These are phyloP conservation scores for Xylariaceae sp. DNA, from an alignment of 2,329 filamentous ascomycete species.

Conservation along the genomic window DNA sequence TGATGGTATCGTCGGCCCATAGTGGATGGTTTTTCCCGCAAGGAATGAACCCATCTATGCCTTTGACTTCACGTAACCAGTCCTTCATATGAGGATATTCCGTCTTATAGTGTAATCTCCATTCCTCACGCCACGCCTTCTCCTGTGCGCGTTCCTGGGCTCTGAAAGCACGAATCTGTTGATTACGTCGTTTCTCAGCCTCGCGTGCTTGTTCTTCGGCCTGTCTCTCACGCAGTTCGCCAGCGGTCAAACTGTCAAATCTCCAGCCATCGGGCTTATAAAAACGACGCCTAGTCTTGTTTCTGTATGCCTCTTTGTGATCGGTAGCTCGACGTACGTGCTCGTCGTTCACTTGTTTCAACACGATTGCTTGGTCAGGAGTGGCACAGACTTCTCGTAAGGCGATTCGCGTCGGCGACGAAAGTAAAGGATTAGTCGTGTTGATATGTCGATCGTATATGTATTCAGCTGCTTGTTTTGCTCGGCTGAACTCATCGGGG, in stretches of 20 bases:
- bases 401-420: background rate
- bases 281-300: background rate
- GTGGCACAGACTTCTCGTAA: background rate
- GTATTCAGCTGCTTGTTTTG: background rate
- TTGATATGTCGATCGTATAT: background rate
- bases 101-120: background rate
- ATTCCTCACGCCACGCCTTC: background rate
- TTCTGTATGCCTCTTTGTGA: background rate
- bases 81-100: background rate
- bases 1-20: background rate
- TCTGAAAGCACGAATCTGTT: background rate
- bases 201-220: background rate
- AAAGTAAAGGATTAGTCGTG: background rate
- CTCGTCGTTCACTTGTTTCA: background rate
- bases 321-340: background rate
- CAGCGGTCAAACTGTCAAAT: background rate
- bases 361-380: background rate
- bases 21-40: background rate
- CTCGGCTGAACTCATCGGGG: background rate
- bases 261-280: background rate
- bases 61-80: background rate
- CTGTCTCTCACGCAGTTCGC: background rate
- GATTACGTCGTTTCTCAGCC: background rate
- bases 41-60: background rate
- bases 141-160: background rate